Evolutionary conservation across 1,284 basidiomycete genomes (phyloP), one percentile per base, ranked within the genome.

Genomic region (Ceratobasidium sp.): DNA sequence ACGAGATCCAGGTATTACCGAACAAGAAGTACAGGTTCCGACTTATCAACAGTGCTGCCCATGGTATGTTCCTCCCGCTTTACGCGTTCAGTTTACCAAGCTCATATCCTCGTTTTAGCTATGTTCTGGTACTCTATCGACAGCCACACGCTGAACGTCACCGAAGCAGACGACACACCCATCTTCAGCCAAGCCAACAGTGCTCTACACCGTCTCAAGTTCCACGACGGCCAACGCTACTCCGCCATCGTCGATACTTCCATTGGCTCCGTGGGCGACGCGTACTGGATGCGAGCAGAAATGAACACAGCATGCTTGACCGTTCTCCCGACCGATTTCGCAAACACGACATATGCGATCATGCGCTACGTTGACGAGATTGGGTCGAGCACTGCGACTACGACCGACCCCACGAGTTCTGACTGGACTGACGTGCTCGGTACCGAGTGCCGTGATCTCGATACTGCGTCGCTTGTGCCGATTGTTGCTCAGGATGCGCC

Each of bases 191-290:
- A 76, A n/a, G 33, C 61, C 3, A 76, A 76, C 61, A 76, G 72
- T 60, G 72, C 72, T 13, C 49, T 76, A 2, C 72, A 76, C 49
- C 60, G 72, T 26, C 61, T 89, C 60, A 84, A 83, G 13, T 76
- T 89, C 67, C 85, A 86, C 61, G 84, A 88, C 23, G 87, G 87
- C 6, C 88, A 89, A 82, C 82, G 88, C 26, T 89, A 89, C 80
- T 87, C 86, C 42, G 88, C 89, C 63, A 82, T 89, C n/a, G 80
- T 89, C 39, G 80, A 80, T 44, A 86, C 86, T 51, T 85, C 86
- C 75, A 81, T 81, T 76, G 84, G 82, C 1, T 80, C 83, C 76
- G 76, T 83, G 81, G 83, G 83, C 76, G 83, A 76, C 49, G 60
- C 84, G 77, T 86, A 85, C 82, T 86, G 87, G 86, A 83, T 89